phyloP scores from a whole-genome alignment of 78 protist species.

The Dictyostelium firmibasis region DNA sequence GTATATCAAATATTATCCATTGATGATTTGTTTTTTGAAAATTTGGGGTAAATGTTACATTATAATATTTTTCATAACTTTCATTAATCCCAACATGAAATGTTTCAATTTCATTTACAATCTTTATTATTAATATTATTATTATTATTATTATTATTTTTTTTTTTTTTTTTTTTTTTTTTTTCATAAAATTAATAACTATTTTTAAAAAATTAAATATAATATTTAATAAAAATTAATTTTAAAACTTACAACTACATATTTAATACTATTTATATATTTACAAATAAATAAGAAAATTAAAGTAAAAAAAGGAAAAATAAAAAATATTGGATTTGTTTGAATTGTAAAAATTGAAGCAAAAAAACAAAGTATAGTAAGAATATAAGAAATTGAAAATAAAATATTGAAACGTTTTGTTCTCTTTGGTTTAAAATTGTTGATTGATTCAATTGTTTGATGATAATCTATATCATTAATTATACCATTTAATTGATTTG shows the following conservation, averaged over 20 bases:
- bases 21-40: neutral
- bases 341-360: neutral
- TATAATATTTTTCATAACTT: neutral
- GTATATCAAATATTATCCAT: neutral
- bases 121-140: too few relatives aligned
- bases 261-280: neutral
- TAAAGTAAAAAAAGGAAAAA: neutral
- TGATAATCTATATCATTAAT: neutral
- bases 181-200: too few relatives aligned
- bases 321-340: neutral
- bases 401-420: neutral
- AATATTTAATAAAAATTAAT: too few relatives aligned
- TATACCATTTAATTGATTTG: neutral
- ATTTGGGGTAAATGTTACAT: neutral
- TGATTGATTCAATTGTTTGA: neutral
- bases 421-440: neutral
- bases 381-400: neutral
- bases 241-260: neutral
- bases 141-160: too few relatives aligned
- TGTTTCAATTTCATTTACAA: neutral
- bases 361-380: neutral
- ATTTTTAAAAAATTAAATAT: too few relatives aligned
- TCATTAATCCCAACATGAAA: neutral
- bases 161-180: too few relatives aligned
- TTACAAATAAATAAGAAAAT: neutral